Conservation (phyloP, 441 rosid genomes). For the Lepidium campestre region DNA sequence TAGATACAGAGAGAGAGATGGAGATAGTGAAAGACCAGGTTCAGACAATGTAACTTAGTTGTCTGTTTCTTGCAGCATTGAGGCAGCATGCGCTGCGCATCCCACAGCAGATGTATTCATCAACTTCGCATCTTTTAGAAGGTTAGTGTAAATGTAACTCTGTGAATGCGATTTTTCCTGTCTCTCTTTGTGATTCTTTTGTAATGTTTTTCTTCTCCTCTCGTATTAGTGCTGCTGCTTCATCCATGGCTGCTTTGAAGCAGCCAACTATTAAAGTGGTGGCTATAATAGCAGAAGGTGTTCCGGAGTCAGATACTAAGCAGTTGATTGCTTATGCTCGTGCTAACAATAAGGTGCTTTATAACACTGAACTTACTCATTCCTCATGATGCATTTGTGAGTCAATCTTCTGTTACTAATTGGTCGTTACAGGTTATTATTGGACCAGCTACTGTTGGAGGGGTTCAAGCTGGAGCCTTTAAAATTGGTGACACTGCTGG, state of each 20-base stretch:
- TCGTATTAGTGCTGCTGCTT: slow-evolving; percentile 81
- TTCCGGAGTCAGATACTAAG: slow-evolving; percentile 90
- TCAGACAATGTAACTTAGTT: neutral
- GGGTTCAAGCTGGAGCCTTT: slow-evolving; percentile 96
- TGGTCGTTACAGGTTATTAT: slow-evolving; percentile 67
- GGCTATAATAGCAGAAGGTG: slow-evolving; percentile 97
- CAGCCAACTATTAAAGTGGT: slow-evolving; percentile 92
- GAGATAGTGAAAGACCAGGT: neutral
- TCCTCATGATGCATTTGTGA: neutral
- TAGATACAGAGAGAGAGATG: neutral
- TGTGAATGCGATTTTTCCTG: neutral
- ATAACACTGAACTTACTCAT: slow-evolving; percentile 1
- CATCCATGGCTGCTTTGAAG: slow-evolving; percentile 90
- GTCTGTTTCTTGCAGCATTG: slow-evolving; percentile 52
- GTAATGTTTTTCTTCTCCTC: neutral
- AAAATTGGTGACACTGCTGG: slow-evolving; percentile 99
- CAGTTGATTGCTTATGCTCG: slow-evolving; percentile 88
- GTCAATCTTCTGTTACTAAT: slow-evolving; percentile 7
- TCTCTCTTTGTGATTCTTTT: neutral
- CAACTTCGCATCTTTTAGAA: slow-evolving; percentile 90
- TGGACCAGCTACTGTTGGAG: slow-evolving; percentile 99
- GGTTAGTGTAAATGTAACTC: slow-evolving; percentile 32
- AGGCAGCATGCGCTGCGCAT: slow-evolving; percentile 86
- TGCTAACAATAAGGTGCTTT: slow-evolving; percentile 76
- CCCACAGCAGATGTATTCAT: slow-evolving; percentile 96